These are phyloP conservation scores for Plantago ovata DNA, from an alignment of 257 asterid species.

Conservation along the genomic window DNA sequence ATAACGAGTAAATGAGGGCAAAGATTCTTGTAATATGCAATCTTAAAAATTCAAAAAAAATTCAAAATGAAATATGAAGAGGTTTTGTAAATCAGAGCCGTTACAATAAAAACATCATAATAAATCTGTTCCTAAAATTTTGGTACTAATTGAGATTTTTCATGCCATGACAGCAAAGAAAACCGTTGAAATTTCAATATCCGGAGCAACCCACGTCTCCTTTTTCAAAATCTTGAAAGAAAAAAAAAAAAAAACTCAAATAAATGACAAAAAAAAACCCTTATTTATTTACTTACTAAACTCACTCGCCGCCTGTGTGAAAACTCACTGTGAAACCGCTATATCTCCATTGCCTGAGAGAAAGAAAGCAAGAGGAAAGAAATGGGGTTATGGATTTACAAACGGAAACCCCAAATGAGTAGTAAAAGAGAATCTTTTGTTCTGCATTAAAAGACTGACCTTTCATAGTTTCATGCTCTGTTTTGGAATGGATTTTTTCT, in stretches of 20 bases:
- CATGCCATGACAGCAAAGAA: slow-evolving; percentile 10
- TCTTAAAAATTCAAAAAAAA: slow-evolving; percentile 22
- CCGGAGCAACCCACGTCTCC: slow-evolving; percentile 14
- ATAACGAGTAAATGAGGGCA: background rate
- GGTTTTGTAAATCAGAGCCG: slow-evolving; percentile 39
- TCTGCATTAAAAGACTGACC: too few relatives aligned
- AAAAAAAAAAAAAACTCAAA: too few relatives aligned
- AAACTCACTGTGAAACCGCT: too few relatives aligned
- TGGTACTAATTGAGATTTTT: slow-evolving; percentile 30
- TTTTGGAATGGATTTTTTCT: too few relatives aligned
- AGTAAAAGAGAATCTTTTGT: too few relatives aligned
- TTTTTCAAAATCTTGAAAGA: slow-evolving; percentile 5
- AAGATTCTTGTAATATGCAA: slow-evolving; percentile 15
- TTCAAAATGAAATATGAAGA: slow-evolving; percentile 21
- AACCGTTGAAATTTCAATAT: slow-evolving; percentile 14
- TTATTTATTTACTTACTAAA: background rate
- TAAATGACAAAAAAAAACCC: background rate
- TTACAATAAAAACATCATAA: slow-evolving; percentile 23
- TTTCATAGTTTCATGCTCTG: too few relatives aligned
- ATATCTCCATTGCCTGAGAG: too few relatives aligned
- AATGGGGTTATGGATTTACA: too few relatives aligned
- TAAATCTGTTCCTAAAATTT: slow-evolving; percentile 23
- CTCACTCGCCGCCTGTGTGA: background rate
- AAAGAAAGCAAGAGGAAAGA: too few relatives aligned
- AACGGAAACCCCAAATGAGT: too few relatives aligned